These are phyloP conservation scores for Aspergillus cristatus DNA, from an alignment of 495 filamentous ascomycete species.

Conservation along the genomic window DNA sequence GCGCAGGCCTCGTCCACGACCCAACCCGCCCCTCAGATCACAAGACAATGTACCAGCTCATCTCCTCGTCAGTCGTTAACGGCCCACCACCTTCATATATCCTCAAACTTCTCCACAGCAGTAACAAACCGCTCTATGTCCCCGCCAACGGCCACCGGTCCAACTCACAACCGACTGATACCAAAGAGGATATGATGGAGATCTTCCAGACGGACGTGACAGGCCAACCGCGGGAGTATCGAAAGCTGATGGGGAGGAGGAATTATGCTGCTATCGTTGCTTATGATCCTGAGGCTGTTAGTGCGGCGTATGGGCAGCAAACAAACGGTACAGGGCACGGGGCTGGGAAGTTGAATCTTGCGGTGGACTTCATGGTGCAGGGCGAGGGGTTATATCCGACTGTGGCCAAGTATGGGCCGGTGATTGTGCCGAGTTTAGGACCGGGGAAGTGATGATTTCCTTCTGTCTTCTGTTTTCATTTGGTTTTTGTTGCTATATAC, in stretches of 20 bases:
- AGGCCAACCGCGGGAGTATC: constrained; percentile 68
- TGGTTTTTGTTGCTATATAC: neutral
- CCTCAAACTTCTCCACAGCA: constrained; percentile 80
- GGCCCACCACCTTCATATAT: constrained; percentile 76
- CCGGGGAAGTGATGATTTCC: constrained; percentile 45
- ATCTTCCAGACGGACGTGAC: constrained; percentile 88
- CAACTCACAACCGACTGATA: constrained; percentile 51
- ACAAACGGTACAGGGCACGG: constrained; percentile 30
- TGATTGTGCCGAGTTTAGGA: constrained; percentile 88
- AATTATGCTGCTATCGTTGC: constrained; percentile 94
- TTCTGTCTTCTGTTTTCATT: constrained; percentile 16
- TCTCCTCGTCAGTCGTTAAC: constrained; percentile 84
- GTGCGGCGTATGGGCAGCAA: constrained; percentile 40
- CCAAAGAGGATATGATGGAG: constrained; percentile 99
- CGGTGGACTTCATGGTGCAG: constrained; percentile 96
- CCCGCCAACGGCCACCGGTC: constrained; percentile 84
- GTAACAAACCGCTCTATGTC: constrained; percentile 78
- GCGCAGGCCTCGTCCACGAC: constrained; percentile 91
- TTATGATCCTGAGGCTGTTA: constrained; percentile 77
- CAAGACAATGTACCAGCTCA: constrained; percentile 99
- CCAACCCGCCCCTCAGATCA: constrained; percentile 82
- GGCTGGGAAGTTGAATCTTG: constrained; percentile 72
- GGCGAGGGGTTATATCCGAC: constrained; percentile 67
- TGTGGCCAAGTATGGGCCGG: constrained; percentile 94
- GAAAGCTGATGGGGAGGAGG: constrained; percentile 81